A percentile compares a stretch with the other conserved stretches of the same genome.
These are phyloP conservation scores for Platanthera guangdongensis DNA, from an alignment of 106 monocot species.

Conservation along the genomic window DNA sequence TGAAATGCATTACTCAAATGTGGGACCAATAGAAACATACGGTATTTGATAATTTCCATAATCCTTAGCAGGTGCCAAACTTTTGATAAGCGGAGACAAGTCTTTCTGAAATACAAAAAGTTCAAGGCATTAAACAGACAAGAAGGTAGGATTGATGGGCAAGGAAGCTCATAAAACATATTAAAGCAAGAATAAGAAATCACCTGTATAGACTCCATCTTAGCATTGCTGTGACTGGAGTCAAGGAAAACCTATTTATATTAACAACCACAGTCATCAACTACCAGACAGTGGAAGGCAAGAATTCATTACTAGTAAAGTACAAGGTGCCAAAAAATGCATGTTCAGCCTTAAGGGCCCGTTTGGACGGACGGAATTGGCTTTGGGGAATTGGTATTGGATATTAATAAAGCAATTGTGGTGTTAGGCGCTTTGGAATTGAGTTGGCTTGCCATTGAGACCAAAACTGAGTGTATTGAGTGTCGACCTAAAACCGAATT, in stretches of 20 bases:
- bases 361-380: no score
- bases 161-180: neutral
- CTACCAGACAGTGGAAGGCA: neutral
- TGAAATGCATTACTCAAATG: neutral
- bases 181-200: neutral
- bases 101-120: conserved; percentile 52
- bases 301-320: neutral
- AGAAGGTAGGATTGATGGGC: neutral
- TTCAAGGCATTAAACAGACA: conserved; percentile 4
- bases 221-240: conserved; percentile 53
- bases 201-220: conserved; percentile 80
- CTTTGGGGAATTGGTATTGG: no score
- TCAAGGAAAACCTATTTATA: conserved; percentile 76
- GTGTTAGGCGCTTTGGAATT: no score
- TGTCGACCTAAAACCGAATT: no score
- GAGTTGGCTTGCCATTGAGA: no score
- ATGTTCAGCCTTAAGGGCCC: neutral
- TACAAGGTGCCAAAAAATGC: neutral
- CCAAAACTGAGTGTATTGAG: no score
- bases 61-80: conserved; percentile 45
- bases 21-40: conserved; percentile 33
- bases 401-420: no score
- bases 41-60: conserved; percentile 62
- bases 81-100: conserved; percentile 81
- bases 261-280: neutral